Percentiles rank a stretch among this genome's conserved stretches.
Conservation (phyloP, 371 early-diverging fungal genomes). For the Mucor mucedo region DNA sequence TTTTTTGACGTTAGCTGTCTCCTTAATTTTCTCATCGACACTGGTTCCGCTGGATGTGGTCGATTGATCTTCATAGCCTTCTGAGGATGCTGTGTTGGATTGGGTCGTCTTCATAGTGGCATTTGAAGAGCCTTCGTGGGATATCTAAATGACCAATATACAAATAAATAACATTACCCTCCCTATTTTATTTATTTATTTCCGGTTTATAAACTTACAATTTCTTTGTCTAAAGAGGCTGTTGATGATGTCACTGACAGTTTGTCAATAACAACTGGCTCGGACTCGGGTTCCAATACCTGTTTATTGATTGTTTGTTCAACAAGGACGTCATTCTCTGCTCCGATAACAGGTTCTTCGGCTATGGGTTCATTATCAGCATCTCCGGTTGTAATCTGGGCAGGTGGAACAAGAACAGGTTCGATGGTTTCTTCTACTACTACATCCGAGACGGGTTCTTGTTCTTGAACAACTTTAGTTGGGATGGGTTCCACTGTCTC, state of each 20-base stretch:
- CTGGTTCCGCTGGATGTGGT: constrained; percentile 5
- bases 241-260: not conserved
- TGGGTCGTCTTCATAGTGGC: not conserved
- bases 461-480: too few species aligned
- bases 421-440: constrained; percentile 3
- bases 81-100: not conserved
- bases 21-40: constrained; percentile 8
- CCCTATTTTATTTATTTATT: not conserved
- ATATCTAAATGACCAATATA: not conserved
- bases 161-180: not conserved
- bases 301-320: constrained; percentile 1
- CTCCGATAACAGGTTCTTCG: constrained; percentile 7
- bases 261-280: not conserved
- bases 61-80: constrained; percentile 5
- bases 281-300: not conserved
- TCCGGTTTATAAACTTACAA: constrained; percentile 1
- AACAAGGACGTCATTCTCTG: not conserved
- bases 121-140: not conserved
- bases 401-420: not conserved
- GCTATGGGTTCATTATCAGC: not conserved
- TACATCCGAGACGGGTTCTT: too few species aligned
- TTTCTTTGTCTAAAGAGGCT: not conserved
- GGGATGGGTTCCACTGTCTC: too few species aligned
- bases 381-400: not conserved
- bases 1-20: constrained; percentile 3